These are phyloP conservation scores for Aspergillus wentii DNA, from an alignment of 495 filamentous ascomycete species.

Conservation along the genomic window DNA sequence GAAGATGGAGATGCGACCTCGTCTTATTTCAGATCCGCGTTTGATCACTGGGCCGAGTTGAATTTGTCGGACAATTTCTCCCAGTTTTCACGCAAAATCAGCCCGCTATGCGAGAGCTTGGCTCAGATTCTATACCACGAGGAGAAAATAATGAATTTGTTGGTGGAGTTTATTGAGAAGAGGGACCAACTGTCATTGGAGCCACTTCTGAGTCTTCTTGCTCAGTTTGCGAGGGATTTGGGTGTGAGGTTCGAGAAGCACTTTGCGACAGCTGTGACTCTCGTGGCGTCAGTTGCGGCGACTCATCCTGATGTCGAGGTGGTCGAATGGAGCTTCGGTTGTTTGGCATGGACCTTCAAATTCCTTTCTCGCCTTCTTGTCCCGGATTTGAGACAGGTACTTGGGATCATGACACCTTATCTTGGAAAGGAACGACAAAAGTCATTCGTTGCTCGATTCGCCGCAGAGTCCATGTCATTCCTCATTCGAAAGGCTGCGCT, in stretches of 20 bases:
- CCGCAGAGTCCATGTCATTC: conserved; percentile 92
- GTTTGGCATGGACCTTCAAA: conserved; percentile 94
- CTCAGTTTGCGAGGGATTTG: conserved; percentile 88
- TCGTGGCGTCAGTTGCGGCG: conserved; percentile 62
- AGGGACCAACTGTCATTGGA: conserved; percentile 74
- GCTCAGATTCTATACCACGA: conserved; percentile 87
- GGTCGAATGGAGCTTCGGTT: conserved; percentile 94
- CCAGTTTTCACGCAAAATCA: conserved; percentile 65
- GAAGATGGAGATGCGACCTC: conserved; percentile 64
- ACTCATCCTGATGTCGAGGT: conserved; percentile 66
- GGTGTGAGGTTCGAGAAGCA: conserved; percentile 84
- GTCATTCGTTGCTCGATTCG: conserved; percentile 79
- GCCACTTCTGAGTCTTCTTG: conserved; percentile 75
- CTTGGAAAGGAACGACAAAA: conserved; percentile 80
- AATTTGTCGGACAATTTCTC: conserved; percentile 81
- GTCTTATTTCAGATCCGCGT: conserved; percentile 75
- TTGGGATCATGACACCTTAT: conserved; percentile 75
- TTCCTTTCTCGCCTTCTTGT: conserved; percentile 84
- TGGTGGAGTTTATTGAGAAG: conserved; percentile 73
- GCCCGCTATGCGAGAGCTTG: conserved; percentile 78
- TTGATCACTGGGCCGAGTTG: conserved; percentile 85
- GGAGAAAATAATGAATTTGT: conserved; percentile 70
- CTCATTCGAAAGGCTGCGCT: conserved; percentile 82
- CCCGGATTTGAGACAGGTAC: conserved; percentile 77
- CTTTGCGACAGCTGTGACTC: conserved; percentile 63